Percentiles rank a stretch among this genome's conserved stretches.
Evolutionary conservation across 2,329 filamentous ascomycete genomes (phyloP).

Genomic region (Setomelanomma holmii): DNA sequence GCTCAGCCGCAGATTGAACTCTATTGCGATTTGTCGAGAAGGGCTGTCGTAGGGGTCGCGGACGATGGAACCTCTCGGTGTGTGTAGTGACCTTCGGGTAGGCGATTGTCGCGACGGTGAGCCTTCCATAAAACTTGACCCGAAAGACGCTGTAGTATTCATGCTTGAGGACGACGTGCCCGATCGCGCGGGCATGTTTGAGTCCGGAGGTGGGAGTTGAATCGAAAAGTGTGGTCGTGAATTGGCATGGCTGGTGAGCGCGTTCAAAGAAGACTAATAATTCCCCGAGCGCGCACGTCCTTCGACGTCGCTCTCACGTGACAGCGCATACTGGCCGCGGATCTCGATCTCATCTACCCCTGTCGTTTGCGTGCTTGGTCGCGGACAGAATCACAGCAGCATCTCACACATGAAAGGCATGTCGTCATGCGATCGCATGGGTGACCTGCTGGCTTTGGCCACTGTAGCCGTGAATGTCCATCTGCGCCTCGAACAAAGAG

Average conservation of each 20-base stretch:
- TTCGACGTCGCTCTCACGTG: constrained; percentile 14
- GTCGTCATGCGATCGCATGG: no score
- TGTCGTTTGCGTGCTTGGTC: no score
- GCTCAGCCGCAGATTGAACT: constrained; percentile 53
- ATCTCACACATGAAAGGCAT: no score
- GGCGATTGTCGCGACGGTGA: constrained; percentile 44
- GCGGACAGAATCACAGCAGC: no score
- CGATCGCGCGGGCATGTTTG: constrained; percentile 40
- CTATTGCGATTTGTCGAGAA: constrained; percentile 45
- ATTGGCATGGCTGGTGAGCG: constrained; percentile 33
- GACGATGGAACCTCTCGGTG: constrained; percentile 31
- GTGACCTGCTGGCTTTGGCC: no score
- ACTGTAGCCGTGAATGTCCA: no score
- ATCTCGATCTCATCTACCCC: no score
- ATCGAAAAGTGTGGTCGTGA: constrained; percentile 12
- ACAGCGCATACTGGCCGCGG: constrained; percentile 18
- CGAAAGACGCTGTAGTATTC: constrained; percentile 41
- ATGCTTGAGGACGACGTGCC: constrained; percentile 44
- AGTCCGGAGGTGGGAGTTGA: constrained; percentile 12
- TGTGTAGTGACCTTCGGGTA: constrained; percentile 30
- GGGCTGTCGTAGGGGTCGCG: constrained; percentile 42
- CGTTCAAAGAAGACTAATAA: constrained; percentile 17
- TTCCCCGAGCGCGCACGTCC: constrained; percentile 11
- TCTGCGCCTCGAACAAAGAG: background rate
- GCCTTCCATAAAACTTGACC: constrained; percentile 39